phyloP scores from a whole-genome alignment of 805 yeast species.

The Ogataea thermomethanolica region DNA sequence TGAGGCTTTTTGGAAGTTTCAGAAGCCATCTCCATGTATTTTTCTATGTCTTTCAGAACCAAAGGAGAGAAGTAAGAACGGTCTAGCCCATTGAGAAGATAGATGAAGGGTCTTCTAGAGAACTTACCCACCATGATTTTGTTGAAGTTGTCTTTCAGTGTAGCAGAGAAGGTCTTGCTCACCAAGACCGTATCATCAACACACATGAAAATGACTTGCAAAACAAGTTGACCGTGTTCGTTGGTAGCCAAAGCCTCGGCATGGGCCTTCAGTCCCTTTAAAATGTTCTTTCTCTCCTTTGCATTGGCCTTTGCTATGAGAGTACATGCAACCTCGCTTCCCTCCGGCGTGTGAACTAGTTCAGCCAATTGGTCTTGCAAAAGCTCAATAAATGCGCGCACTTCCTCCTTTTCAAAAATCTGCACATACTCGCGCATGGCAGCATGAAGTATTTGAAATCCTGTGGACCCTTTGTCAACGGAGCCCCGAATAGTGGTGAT shows the following conservation, averaged over 20 bases:
- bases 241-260: slow-evolving; percentile 73
- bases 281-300: slow-evolving; percentile 80
- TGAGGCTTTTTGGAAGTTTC: slow-evolving; percentile 84
- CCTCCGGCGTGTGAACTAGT: slow-evolving; percentile 92
- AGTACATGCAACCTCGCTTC: slow-evolving; percentile 84
- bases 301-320: slow-evolving; percentile 81
- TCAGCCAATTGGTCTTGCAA: slow-evolving; percentile 89
- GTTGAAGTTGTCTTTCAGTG: slow-evolving; percentile 48
- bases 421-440: slow-evolving; percentile 88
- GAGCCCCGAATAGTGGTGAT: slow-evolving; percentile 83
- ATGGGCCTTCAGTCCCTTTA: slow-evolving; percentile 72
- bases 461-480: slow-evolving; percentile 92
- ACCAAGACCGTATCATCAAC: slow-evolving; percentile 92
- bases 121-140: slow-evolving; percentile 65
- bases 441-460: slow-evolving; percentile 93
- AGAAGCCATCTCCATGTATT: slow-evolving; percentile 57
- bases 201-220: slow-evolving; percentile 73
- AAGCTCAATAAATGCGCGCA: slow-evolving; percentile 76
- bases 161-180: slow-evolving; percentile 65
- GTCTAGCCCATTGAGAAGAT: slow-evolving; percentile 72
- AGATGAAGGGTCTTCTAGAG: slow-evolving; percentile 86
- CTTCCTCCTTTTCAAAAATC: slow-evolving; percentile 66
- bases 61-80: slow-evolving; percentile 78
- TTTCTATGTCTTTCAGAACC: slow-evolving; percentile 54
- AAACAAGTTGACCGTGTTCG: slow-evolving; percentile 81